Evolutionary conservation across 2,329 filamentous ascomycete species (phyloP).

Genomic region (Ambrosiella cleistominuta): DNA sequence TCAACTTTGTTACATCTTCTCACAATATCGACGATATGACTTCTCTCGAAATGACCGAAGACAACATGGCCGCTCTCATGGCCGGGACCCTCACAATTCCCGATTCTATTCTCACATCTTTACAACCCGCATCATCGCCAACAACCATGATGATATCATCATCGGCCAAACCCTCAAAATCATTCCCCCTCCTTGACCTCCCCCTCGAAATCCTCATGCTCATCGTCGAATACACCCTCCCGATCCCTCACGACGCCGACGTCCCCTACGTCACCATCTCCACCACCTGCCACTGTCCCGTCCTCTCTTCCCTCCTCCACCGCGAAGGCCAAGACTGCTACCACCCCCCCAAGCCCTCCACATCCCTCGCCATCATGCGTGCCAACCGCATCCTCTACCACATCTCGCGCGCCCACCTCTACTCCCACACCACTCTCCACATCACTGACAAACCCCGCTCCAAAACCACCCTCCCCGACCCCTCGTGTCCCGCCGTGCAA

Average conservation of each 20-base stretch:
- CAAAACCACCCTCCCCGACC: slow-evolving; percentile 14
- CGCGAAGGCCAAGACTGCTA: slow-evolving; percentile 21
- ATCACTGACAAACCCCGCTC: slow-evolving; percentile 27
- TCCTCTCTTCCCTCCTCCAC: slow-evolving; percentile 17
- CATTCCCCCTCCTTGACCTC: slow-evolving; percentile 3
- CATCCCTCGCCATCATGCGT: slow-evolving; percentile 23
- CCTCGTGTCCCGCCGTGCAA: slow-evolving; percentile 5
- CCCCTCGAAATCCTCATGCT: slow-evolving; percentile 8
- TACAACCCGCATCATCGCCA: neutral
- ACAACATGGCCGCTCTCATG: neutral
- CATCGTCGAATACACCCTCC: slow-evolving; percentile 8
- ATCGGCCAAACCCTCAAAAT: neutral
- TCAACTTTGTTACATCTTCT: neutral
- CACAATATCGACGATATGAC: neutral
- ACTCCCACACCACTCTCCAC: slow-evolving; percentile 29
- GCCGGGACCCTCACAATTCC: neutral
- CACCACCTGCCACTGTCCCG: slow-evolving; percentile 19
- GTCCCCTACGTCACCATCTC: slow-evolving; percentile 19
- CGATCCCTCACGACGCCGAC: neutral
- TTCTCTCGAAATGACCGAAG: neutral
- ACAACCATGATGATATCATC: neutral
- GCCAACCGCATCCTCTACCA: slow-evolving; percentile 20
- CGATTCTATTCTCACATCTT: neutral
- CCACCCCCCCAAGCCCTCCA: slow-evolving; percentile 16
- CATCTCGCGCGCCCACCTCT: slow-evolving; percentile 27